These are phyloP conservation scores for Leccinellum albellum DNA, from an alignment of 768 basidiomycete species.

Conservation along the genomic window DNA sequence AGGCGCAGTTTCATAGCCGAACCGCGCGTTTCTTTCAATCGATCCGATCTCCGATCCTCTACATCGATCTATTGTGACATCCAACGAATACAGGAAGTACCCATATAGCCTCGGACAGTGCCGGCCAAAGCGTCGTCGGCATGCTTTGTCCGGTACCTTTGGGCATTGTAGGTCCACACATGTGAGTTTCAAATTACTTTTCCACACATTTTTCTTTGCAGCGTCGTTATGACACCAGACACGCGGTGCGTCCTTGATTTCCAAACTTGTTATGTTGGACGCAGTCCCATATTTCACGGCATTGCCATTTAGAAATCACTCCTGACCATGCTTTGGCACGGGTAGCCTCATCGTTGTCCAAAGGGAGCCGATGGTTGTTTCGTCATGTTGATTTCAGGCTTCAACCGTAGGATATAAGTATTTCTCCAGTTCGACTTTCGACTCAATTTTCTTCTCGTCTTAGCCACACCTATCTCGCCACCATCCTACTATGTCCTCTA, in stretches of 20 bases:
- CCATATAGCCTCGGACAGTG: neutral
- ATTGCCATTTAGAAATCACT: neutral
- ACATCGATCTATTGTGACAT: too few species aligned
- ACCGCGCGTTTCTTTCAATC: neutral
- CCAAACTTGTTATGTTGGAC: neutral
- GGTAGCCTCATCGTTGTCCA: neutral
- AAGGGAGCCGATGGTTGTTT: neutral
- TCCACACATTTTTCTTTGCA: neutral
- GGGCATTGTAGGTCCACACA: constrained; percentile 4
- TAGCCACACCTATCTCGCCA: neutral
- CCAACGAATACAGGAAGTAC: too few species aligned
- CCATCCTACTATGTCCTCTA: neutral
- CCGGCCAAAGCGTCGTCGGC: constrained; percentile 1
- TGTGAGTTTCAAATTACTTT: neutral
- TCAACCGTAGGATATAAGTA: neutral
- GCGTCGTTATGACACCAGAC: neutral
- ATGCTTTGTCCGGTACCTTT: constrained; percentile 4
- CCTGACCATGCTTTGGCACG: constrained; percentile 1
- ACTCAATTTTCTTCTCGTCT: neutral
- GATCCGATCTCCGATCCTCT: too few species aligned
- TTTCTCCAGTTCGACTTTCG: neutral
- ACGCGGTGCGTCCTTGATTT: neutral
- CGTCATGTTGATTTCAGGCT: neutral
- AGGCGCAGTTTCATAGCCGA: neutral
- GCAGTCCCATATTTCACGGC: neutral